A percentile compares a stretch with the other conserved stretches of the same genome.
Conservation (phyloP, 495 filamentous ascomycete species). For the Elaphomyces granulatus region DNA sequence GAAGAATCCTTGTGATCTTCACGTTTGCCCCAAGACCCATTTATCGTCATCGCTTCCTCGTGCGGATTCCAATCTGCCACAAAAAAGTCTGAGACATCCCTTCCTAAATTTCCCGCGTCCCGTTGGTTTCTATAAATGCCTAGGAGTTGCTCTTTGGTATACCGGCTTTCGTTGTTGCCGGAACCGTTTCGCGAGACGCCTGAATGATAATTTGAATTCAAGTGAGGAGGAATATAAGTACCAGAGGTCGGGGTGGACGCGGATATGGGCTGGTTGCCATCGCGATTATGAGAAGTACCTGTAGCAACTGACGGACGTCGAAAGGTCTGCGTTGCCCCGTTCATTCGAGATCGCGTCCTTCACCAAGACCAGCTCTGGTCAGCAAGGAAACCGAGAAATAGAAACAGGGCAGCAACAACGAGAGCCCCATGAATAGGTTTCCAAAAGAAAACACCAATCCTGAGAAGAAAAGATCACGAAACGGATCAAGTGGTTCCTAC, state of each 20-base stretch:
- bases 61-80: constrained; percentile 64
- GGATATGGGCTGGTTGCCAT: constrained; percentile 32
- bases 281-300: constrained; percentile 37
- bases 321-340: constrained; percentile 75
- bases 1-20: constrained; percentile 50
- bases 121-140: constrained; percentile 53
- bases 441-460: no score
- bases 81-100: constrained; percentile 57
- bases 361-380: background rate
- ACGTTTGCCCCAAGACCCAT: constrained; percentile 63
- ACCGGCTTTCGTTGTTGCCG: constrained; percentile 41
- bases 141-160: constrained; percentile 72
- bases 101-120: constrained; percentile 38
- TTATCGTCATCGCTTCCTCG: constrained; percentile 42
- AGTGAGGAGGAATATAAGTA: constrained; percentile 48
- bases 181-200: constrained; percentile 40
- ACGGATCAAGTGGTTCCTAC: constrained; percentile 25
- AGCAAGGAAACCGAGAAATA: background rate
- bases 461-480: constrained; percentile 2
- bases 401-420: background rate
- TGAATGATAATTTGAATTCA: constrained; percentile 35
- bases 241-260: constrained; percentile 36
- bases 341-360: constrained; percentile 53
- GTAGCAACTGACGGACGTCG: constrained; percentile 65
- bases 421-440: no score